Evolutionary conservation across 2,329 filamentous ascomycete species (phyloP).

Genomic region (Cordyceps tenuipes): DNA sequence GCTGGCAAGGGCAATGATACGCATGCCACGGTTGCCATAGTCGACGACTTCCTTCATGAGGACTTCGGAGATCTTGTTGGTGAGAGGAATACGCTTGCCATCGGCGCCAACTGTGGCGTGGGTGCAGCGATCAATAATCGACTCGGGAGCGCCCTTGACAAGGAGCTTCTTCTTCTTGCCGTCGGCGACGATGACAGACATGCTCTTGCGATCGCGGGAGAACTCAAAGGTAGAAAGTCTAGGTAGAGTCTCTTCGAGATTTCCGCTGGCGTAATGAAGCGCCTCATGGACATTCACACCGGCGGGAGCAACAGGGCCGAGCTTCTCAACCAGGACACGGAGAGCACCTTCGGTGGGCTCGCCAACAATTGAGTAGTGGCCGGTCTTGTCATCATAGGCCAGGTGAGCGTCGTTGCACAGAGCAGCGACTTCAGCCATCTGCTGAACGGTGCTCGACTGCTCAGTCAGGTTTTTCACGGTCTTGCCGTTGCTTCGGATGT

Average conservation of each 20-base stretch:
- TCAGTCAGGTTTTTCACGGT: conserved; percentile 58
- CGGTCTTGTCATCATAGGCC: conserved; percentile 69
- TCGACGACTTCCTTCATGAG: conserved; percentile 74
- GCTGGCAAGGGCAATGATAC: conserved; percentile 87
- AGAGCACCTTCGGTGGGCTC: conserved; percentile 94
- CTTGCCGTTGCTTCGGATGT: conserved; percentile 61
- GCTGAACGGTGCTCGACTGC: conserved; percentile 66
- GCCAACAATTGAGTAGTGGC: conserved; percentile 72
- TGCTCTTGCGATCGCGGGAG: conserved; percentile 95
- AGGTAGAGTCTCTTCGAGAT: conserved; percentile 69
- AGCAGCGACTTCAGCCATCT: conserved; percentile 63
- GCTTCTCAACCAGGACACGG: conserved; percentile 84
- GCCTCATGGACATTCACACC: conserved; percentile 49
- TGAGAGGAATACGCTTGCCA: conserved; percentile 68
- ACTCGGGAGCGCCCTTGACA: conserved; percentile 94
- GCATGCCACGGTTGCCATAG: conserved; percentile 86
- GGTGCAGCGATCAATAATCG: conserved; percentile 85
- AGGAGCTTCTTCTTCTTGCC: conserved; percentile 69
- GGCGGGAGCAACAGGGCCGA: conserved; percentile 67
- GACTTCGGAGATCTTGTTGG: conserved; percentile 58
- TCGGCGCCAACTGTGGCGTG: conserved; percentile 68
- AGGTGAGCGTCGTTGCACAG: conserved; percentile 87
- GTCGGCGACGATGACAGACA: conserved; percentile 84
- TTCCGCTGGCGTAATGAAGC: conserved; percentile 73
- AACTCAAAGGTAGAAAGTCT: conserved; percentile 90